Percentiles rank a stretch among this genome's conserved stretches.
These are phyloP conservation scores for Thelephora terrestris DNA, from an alignment of 1,284 basidiomycete species.

Conservation along the genomic window DNA sequence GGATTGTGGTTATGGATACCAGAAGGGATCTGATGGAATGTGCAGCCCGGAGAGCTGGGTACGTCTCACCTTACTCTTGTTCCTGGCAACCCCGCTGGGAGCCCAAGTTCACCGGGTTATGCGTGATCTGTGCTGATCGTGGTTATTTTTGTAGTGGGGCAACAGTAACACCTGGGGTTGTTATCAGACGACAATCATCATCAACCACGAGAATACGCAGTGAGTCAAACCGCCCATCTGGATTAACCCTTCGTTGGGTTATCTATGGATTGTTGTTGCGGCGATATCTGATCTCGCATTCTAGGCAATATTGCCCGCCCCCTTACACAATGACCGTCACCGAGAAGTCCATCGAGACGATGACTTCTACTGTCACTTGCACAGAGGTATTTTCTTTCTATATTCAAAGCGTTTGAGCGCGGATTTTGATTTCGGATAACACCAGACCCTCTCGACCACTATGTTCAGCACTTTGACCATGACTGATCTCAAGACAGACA, in stretches of 20 bases:
- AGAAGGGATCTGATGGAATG: slow-evolving; percentile 42
- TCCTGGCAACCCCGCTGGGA: too few relatives aligned
- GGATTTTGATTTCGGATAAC: slow-evolving; percentile 31
- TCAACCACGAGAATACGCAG: slow-evolving; percentile 29
- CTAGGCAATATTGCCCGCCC: slow-evolving; percentile 8
- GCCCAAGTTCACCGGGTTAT: too few relatives aligned
- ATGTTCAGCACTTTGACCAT: slow-evolving; percentile 56
- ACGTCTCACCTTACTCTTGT: slow-evolving; percentile 12
- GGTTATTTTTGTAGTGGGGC: neutral
- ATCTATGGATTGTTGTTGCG: neutral
- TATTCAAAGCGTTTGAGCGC: slow-evolving; percentile 17
- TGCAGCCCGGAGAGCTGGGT: slow-evolving; percentile 51
- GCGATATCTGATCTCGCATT: neutral
- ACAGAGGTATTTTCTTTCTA: slow-evolving; percentile 14
- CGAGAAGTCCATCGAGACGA: slow-evolving; percentile 25
- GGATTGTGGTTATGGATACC: slow-evolving; percentile 57
- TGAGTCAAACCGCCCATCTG: slow-evolving; percentile 13
- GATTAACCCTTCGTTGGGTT: slow-evolving; percentile 1
- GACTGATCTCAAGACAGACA: slow-evolving; percentile 40
- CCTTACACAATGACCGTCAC: slow-evolving; percentile 24
- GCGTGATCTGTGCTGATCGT: neutral
- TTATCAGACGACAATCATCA: slow-evolving; percentile 52
- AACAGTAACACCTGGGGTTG: slow-evolving; percentile 40
- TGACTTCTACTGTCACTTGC: slow-evolving; percentile 11
- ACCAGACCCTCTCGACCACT: slow-evolving; percentile 48